These are phyloP conservation scores for Hirsutella thompsonii DNA, from an alignment of 2,329 filamentous ascomycete species.

Conservation along the genomic window DNA sequence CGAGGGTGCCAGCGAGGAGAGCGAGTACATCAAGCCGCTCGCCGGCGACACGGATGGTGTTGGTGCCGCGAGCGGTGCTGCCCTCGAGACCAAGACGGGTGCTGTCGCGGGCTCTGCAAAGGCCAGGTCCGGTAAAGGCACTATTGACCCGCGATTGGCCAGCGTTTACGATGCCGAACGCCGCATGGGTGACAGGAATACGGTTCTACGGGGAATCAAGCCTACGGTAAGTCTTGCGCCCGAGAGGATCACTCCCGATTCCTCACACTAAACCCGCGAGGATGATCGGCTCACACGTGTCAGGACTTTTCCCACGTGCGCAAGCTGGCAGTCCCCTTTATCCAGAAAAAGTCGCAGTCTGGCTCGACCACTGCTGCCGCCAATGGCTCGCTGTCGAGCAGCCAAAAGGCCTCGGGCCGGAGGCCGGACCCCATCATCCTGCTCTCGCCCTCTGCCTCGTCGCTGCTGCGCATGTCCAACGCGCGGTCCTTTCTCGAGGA, in stretches of 20 bases:
- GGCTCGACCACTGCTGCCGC: conserved; percentile 22
- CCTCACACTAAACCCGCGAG: not conserved
- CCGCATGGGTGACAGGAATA: conserved; percentile 87
- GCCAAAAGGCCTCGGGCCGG: conserved; percentile 36
- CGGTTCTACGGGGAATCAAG: conserved; percentile 73
- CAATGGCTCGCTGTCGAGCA: conserved; percentile 36
- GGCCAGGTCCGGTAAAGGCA: conserved; percentile 47
- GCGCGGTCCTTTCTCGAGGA: conserved; percentile 87
- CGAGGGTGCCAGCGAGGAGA: conserved; percentile 78
- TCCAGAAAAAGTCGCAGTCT: conserved; percentile 44
- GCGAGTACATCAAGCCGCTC: conserved; percentile 81
- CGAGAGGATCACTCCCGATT: conserved; percentile 4
- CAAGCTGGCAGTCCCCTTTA: conserved; percentile 70
- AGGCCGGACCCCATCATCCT: conserved; percentile 82
- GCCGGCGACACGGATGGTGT: conserved; percentile 51
- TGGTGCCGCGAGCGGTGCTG: conserved; percentile 28
- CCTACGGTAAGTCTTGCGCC: conserved; percentile 50
- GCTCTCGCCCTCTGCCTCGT: conserved; percentile 89
- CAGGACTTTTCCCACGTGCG: conserved; percentile 92
- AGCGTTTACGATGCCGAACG: conserved; percentile 89
- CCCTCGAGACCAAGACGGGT: conserved; percentile 21
- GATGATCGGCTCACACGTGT: conserved; percentile 3
- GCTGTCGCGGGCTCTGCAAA: conserved; percentile 29
- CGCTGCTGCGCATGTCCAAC: conserved; percentile 88
- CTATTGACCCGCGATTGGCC: conserved; percentile 65